Percentiles rank a stretch among this genome's conserved stretches.
Evolutionary conservation across 441 rosid genomes (phyloP).

Genomic region (Mallotus repandus): DNA sequence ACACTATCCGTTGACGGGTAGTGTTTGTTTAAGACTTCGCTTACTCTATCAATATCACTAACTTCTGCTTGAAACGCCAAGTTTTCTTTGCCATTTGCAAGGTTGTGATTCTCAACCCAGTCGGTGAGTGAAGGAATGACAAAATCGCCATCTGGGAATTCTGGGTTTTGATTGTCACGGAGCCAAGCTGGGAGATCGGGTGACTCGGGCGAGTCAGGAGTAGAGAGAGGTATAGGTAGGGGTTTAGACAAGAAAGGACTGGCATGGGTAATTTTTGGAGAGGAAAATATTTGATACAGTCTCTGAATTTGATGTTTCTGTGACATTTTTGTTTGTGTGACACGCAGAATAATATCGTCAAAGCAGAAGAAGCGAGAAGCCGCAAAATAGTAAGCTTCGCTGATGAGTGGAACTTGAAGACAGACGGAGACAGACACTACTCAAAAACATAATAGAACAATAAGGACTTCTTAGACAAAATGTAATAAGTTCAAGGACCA

Average conservation of each 20-base stretch:
- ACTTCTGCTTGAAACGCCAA: conserved; percentile 21
- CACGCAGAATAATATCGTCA: too few species aligned
- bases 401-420: too few species aligned
- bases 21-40: conserved; percentile 43
- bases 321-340: conserved; percentile 35
- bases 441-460: too few species aligned
- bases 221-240: conserved; percentile 19
- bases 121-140: conserved; percentile 64
- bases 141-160: conserved; percentile 47
- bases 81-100: conserved; percentile 13
- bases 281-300: conserved; percentile 19
- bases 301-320: conserved; percentile 32
- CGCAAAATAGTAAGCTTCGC: too few species aligned
- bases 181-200: conserved; percentile 70
- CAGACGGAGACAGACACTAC: too few species aligned
- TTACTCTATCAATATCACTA: conserved; percentile 46
- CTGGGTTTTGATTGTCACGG: conserved; percentile 30
- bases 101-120: conserved; percentile 48
- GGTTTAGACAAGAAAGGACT: background rate
- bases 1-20: conserved; percentile 37
- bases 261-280: background rate
- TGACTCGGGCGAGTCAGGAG: conserved; percentile 37
- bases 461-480: too few species aligned
- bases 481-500: too few species aligned
- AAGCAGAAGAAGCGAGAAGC: too few species aligned